Conservation (phyloP, 148 eudicot species). For the Hydrangea macrophylla region DNA sequence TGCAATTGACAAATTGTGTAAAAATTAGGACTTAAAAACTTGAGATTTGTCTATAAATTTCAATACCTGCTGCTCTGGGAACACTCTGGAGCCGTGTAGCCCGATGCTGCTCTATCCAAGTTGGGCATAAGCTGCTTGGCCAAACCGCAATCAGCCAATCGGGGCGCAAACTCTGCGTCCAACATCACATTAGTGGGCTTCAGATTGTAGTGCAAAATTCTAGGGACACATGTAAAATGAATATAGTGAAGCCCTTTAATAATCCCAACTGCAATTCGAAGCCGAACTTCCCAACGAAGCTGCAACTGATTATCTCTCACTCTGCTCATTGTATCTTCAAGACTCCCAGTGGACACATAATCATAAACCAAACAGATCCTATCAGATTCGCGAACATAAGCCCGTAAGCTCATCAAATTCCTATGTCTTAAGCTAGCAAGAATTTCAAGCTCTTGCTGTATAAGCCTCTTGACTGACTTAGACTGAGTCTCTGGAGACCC, state of each 20-base stretch:
- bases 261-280: slow-evolving; percentile 79
- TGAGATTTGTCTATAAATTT: background rate
- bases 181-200: slow-evolving; percentile 86
- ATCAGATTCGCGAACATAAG: slow-evolving; percentile 58
- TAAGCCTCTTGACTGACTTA: slow-evolving; percentile 51
- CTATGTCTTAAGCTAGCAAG: slow-evolving; percentile 68
- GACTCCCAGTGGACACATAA: slow-evolving; percentile 66
- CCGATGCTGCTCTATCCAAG: slow-evolving; percentile 38
- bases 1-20: background rate
- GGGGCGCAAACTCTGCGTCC: slow-evolving; percentile 70
- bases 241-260: slow-evolving; percentile 70
- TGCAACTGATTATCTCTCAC: slow-evolving; percentile 59
- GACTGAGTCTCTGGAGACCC: slow-evolving; percentile 29
- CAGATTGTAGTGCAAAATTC: slow-evolving; percentile 65
- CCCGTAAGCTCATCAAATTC: slow-evolving; percentile 80
- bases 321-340: slow-evolving; percentile 61
- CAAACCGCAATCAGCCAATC: slow-evolving; percentile 73
- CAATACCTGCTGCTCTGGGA: slow-evolving; percentile 61
- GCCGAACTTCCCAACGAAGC: slow-evolving; percentile 74
- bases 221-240: slow-evolving; percentile 60
- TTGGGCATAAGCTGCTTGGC: slow-evolving; percentile 54
- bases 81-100: slow-evolving; percentile 73
- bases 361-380: slow-evolving; percentile 66
- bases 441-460: slow-evolving; percentile 61
- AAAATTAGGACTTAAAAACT: background rate